These are phyloP conservation scores for Calonectria naviculata DNA, from an alignment of 2,329 filamentous ascomycete species.

Conservation along the genomic window DNA sequence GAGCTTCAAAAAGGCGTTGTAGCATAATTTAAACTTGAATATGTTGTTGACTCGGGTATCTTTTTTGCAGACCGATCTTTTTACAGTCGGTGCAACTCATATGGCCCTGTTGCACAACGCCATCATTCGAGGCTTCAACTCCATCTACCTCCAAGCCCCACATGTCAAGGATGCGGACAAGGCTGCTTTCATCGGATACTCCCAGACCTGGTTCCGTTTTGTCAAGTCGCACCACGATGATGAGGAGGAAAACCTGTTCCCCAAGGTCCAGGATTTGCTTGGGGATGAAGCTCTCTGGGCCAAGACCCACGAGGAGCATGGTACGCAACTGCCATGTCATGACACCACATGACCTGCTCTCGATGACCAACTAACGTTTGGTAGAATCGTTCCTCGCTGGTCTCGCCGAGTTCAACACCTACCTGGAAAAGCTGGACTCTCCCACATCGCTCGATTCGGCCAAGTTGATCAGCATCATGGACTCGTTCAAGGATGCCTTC, in stretches of 20 bases:
- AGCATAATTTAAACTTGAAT: neutral
- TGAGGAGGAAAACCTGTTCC: conserved; percentile 68
- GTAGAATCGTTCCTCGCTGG: conserved; percentile 61
- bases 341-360: neutral
- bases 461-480: conserved; percentile 62
- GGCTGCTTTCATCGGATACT: conserved; percentile 67
- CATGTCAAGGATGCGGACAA: conserved; percentile 63
- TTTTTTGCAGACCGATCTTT: conserved; percentile 61
- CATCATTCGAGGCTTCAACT: conserved; percentile 73
- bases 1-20: neutral
- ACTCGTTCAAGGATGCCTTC: conserved; percentile 61
- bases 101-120: conserved; percentile 72
- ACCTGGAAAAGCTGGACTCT: conserved; percentile 56
- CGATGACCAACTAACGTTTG: neutral
- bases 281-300: conserved; percentile 62
- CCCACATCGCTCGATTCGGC: conserved; percentile 55
- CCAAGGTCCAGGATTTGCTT: conserved; percentile 63
- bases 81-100: conserved; percentile 68
- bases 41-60: neutral
- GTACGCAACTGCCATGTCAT: conserved; percentile 44
- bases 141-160: conserved; percentile 69
- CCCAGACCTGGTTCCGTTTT: conserved; percentile 68
- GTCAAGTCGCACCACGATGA: conserved; percentile 71
- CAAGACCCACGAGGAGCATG: conserved; percentile 65
- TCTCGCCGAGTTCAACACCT: conserved; percentile 62